Conservation (phyloP, 2,329 filamentous ascomycete species). For the Triangularia verruculosa region DNA sequence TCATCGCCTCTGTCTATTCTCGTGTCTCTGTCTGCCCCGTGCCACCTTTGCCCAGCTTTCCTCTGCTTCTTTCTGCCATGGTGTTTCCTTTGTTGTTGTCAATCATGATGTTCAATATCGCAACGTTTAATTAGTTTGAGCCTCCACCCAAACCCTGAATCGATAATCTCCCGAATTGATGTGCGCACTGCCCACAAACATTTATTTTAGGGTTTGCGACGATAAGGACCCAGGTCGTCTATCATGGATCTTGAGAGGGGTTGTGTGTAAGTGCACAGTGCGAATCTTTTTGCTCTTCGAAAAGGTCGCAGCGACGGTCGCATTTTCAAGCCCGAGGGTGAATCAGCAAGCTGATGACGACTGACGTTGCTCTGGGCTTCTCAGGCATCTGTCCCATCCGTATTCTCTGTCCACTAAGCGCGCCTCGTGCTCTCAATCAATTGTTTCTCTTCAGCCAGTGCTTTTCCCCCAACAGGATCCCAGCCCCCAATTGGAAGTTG, state of each 20-base stretch:
- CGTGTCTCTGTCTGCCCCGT: too few species aligned
- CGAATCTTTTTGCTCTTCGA: not conserved
- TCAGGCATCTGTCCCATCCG: not conserved
- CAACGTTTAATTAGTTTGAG: not conserved
- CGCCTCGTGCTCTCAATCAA: not conserved
- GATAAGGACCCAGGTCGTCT: constrained; percentile 7
- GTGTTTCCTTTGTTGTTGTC: not conserved
- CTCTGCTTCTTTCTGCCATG: not conserved
- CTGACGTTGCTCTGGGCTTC: not conserved
- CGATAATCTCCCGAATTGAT: constrained; percentile 4
- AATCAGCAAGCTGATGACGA: not conserved
- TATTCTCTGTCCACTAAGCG: not conserved
- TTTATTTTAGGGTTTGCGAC: constrained; percentile 10
- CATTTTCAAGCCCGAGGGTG: not conserved
- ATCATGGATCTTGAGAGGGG: not conserved
- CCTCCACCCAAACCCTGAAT: not conserved
- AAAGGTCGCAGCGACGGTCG: not conserved
- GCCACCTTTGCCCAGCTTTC: not conserved
- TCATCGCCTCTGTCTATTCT: not conserved
- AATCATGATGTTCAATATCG: not conserved
- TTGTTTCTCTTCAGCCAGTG: too few species aligned
- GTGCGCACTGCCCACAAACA: constrained; percentile 4
- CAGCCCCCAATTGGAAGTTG: constrained; percentile 11
- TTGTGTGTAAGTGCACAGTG: constrained; percentile 11
- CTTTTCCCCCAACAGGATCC: not conserved